Evolutionary conservation across 768 basidiomycete genomes (phyloP).

Genomic region (Leucocoprinus sp.): DNA sequence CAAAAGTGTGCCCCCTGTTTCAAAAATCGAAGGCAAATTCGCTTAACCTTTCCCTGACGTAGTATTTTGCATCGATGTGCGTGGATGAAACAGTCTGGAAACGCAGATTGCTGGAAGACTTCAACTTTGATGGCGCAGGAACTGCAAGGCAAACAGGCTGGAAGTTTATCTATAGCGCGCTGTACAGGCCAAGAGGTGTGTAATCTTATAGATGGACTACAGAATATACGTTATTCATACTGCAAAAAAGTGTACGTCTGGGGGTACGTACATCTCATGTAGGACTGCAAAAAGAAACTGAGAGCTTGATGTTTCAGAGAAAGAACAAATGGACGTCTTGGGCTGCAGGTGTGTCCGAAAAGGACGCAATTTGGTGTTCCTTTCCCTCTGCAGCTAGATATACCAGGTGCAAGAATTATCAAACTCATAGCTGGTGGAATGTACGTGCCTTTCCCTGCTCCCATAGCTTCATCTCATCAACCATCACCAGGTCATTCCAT

Average conservation of each 20-base stretch:
- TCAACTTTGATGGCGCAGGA: constrained; percentile 64
- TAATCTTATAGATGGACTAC: neutral
- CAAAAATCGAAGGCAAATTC: neutral
- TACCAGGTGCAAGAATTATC: constrained; percentile 60
- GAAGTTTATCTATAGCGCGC: constrained; percentile 69
- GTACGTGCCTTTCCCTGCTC: constrained; percentile 31
- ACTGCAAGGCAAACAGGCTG: constrained; percentile 74
- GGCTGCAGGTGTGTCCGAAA: constrained; percentile 31
- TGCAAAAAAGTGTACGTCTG: constrained; percentile 36
- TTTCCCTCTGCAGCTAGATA: constrained; percentile 52
- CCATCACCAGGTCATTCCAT: constrained; percentile 65
- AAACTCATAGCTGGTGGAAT: constrained; percentile 75
- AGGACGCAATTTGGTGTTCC: constrained; percentile 37
- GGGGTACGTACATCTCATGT: constrained; percentile 30
- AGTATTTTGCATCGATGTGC: constrained; percentile 52
- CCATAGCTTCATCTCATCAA: constrained; percentile 5
- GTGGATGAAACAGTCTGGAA: constrained; percentile 79
- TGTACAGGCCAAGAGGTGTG: constrained; percentile 64
- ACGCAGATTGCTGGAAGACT: constrained; percentile 57
- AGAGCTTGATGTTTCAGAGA: constrained; percentile 33
- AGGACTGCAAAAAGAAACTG: neutral
- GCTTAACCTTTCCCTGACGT: neutral
- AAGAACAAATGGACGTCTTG: constrained; percentile 55
- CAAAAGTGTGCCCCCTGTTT: constrained; percentile 29
- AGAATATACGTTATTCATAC: neutral